A percentile compares a stretch with the other conserved stretches of the same genome.
Evolutionary conservation across 352 stramenopile species (phyloP).

Genomic region (Globisporangium spiculum): DNA sequence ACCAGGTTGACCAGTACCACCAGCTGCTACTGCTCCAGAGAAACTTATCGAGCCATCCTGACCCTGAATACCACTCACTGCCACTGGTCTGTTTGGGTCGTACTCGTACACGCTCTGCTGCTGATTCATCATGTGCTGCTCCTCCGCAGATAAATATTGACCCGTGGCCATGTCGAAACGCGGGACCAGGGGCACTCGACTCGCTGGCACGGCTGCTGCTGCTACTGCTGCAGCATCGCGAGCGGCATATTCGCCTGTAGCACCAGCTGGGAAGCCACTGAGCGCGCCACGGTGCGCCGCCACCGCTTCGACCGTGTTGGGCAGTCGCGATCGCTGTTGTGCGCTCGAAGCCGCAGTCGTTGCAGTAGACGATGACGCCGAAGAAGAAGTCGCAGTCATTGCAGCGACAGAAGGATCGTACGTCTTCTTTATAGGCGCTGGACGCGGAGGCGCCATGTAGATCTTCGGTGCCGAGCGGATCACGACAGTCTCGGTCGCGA

Average conservation of each 20-base stretch:
- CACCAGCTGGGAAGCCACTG: constrained; percentile 61
- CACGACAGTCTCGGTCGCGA: constrained; percentile 21
- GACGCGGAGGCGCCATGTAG: constrained; percentile 69
- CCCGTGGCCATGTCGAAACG: constrained; percentile 73
- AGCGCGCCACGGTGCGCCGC: constrained; percentile 54
- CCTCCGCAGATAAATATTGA: constrained; percentile 52
- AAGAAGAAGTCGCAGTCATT: background rate
- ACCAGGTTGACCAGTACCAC: background rate
- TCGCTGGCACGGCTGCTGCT: background rate
- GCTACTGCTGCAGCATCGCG: background rate
- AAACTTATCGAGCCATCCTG: background rate
- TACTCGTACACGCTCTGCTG: constrained; percentile 87
- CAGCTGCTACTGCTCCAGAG: background rate
- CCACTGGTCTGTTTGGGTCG: constrained; percentile 50
- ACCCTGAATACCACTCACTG: background rate
- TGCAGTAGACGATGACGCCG: background rate
- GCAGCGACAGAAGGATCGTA: background rate
- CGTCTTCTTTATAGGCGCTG: constrained; percentile 37
- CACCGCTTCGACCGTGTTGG: constrained; percentile 51
- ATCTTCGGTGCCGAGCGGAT: constrained; percentile 51
- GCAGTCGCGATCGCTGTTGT: constrained; percentile 19
- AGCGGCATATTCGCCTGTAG: constrained; percentile 44
- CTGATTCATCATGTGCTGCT: constrained; percentile 79
- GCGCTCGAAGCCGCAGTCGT: background rate
- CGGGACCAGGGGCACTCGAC: constrained; percentile 28